Base-by-base conservation (phyloP, 2,329 filamentous ascomycete genomes). In the Phoma sp. region DNA sequence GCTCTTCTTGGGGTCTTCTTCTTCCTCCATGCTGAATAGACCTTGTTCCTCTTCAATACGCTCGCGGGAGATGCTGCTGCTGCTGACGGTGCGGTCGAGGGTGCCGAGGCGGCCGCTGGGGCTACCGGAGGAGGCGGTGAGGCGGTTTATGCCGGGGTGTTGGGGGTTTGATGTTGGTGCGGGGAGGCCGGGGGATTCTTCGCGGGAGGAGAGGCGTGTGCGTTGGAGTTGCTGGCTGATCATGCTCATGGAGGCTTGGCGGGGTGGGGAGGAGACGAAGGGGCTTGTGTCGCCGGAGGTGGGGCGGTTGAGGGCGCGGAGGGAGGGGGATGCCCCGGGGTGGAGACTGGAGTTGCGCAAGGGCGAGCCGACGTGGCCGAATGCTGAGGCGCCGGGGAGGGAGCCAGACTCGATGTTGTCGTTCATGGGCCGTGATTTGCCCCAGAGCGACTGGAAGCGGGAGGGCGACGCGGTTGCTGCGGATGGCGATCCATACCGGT, bases 131-230 rank as follows among this genome's bases (percentile, higher is more conserved):
- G 48, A 62, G 25, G 69, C 74, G 14, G 71, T 61, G 29, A 77
- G 69, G 32, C 67, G 70, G 42, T 63, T 58, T 62, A 92, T 90
- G 86, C 65, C 96, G 86, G 92, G 92, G 92, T 71, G 87, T 15
- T 72, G 58, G 2, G 69, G 67, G 18, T 62, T 64, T 20, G 61
- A 65, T 21, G 62, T 61, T 7, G 68, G 61, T 9, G 56, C 56
- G 46, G n/a, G 32, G 34, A 36, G 25, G 3, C 36, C 38, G 11
- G 29, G 18, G 25, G 59, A 50, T 17, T 69, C 69, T 17, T 74
- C 71, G 25, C 71, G 68, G 4, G 67, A 67, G 3, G 74, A 72
- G 7, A 78, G 64, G 11, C 78, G 74, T 7, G 76, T 78, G 29
- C 79, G 74, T 56, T 78, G 75, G 57, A 84, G 68, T 60, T 84